Evolutionary conservation across 2,329 filamentous ascomycete genomes (phyloP), one percentile per base, ranked within the genome.

Genomic region (Paraphoma chrysanthemicola): DNA sequence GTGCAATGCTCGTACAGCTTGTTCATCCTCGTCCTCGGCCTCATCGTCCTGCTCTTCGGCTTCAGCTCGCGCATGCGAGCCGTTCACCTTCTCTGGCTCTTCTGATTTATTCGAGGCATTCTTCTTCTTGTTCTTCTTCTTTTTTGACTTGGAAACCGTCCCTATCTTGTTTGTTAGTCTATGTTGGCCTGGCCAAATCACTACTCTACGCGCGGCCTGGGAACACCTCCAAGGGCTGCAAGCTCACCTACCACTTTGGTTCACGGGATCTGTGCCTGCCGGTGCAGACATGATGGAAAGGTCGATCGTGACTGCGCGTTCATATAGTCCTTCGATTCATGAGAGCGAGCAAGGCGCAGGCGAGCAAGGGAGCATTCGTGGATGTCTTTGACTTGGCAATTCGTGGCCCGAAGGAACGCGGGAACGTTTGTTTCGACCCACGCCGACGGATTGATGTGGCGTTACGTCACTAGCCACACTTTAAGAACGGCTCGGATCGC

Each of bases 101-200:
- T 73, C 71, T 16, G 57, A 53, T 56, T 71, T 70, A 31, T 61
- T 67, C 42, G 57, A 63, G 48, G 18, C 54, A 67, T 41, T 48
- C 64, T 77, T 77, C 69, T 75, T 77, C 69, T 76, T 77, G 46
- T 72, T 77, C 68, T 73, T 76, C 71, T 76, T 78, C 67, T 77
- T 78, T 48, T 75, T 76, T 36, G 70, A 75, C 53, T 77, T 78
- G 12, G 72, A 70, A 4, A 67, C 48, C 31, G 67, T 56, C 28
- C 69, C 74, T 77, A 48, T 23, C 17, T 42, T 46, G 6, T 36
- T 14, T 16, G 64, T 73, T 55, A 36, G 17, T 8, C 4, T 10
- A 29, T 38, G 12, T 17, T 39, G 30, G 14, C 30, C 31, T 12
- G 42, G 16, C 36, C 10, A 41, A 17, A 17, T 11, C 30, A 23